These are phyloP conservation scores for Solanum stenotomum DNA, from an alignment of 257 asterid species.

Conservation along the genomic window DNA sequence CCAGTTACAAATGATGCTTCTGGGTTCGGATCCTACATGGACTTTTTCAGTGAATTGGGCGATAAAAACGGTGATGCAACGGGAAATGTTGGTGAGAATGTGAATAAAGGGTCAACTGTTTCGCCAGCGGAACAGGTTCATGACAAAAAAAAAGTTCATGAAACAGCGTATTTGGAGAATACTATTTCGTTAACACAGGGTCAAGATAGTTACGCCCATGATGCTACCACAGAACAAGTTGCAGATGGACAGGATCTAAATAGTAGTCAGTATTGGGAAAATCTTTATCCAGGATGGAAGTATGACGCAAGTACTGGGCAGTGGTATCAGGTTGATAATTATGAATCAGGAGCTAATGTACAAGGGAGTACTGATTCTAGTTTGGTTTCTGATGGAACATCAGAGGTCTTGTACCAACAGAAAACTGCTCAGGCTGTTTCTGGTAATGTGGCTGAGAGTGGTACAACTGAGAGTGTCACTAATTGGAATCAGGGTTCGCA, in stretches of 20 bases:
- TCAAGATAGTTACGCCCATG: conserved; percentile 29
- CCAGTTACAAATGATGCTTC: conserved; percentile 22
- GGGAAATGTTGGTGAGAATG: neutral
- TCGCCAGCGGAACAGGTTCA: conserved; percentile 20
- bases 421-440: conserved; percentile 48
- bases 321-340: conserved; percentile 80
- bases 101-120: conserved; percentile 18
- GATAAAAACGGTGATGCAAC: conserved; percentile 30
- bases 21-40: conserved; percentile 83
- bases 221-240: conserved; percentile 34
- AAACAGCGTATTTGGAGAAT: conserved; percentile 21
- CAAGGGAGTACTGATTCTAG: conserved; percentile 17
- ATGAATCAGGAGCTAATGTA: conserved; percentile 22
- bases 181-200: conserved; percentile 15
- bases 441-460: conserved; percentile 42
- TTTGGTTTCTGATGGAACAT: conserved; percentile 20
- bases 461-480: conserved; percentile 31
- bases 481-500: conserved; percentile 43
- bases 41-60: conserved; percentile 67
- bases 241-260: conserved; percentile 35
- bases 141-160: conserved; percentile 14
- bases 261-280: conserved; percentile 69
- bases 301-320: conserved; percentile 58
- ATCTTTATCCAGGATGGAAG: conserved; percentile 89
- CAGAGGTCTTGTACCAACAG: conserved; percentile 65